Percentiles rank a stretch among this genome's conserved stretches.
Conservation (phyloP, 1,139 yeast genomes). For the Protomyces inundatus region DNA sequence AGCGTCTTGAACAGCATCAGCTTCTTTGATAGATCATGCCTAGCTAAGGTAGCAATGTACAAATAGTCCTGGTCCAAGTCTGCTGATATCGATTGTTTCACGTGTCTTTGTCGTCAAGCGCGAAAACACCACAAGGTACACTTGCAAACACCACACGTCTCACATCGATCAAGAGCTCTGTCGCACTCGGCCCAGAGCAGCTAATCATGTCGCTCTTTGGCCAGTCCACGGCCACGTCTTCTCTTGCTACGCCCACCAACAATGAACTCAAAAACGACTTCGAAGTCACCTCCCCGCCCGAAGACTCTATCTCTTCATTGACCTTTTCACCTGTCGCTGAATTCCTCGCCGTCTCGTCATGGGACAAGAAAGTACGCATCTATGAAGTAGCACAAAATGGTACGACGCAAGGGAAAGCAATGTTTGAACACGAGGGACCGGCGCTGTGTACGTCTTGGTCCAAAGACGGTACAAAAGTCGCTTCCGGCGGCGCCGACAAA, state of each 20-base stretch:
- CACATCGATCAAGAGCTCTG: too few relatives aligned
- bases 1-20: too few relatives aligned
- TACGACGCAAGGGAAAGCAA: conserved; percentile 75
- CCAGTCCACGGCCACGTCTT: neutral
- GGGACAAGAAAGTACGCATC: conserved; percentile 94
- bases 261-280: conserved; percentile 33
- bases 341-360: conserved; percentile 69
- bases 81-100: too few relatives aligned
- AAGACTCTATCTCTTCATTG: conserved; percentile 82
- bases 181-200: too few relatives aligned
- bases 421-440: conserved; percentile 87
- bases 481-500: conserved; percentile 91
- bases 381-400: conserved; percentile 76
- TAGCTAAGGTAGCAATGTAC: too few relatives aligned
- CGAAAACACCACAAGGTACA: too few relatives aligned
- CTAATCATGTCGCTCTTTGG: neutral
- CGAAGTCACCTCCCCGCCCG: conserved; percentile 54
- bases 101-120: too few relatives aligned
- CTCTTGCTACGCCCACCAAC: conserved; percentile 28
- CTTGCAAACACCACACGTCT: too few relatives aligned
- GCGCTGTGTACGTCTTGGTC: conserved; percentile 81
- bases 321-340: conserved; percentile 93
- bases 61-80: too few relatives aligned
- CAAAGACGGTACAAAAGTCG: conserved; percentile 76
- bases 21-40: too few relatives aligned